Evolutionary conservation across 352 stramenopile species (phyloP), one percentile per base, ranked within the genome.

Genomic region (Phytopythium vexans): DNA sequence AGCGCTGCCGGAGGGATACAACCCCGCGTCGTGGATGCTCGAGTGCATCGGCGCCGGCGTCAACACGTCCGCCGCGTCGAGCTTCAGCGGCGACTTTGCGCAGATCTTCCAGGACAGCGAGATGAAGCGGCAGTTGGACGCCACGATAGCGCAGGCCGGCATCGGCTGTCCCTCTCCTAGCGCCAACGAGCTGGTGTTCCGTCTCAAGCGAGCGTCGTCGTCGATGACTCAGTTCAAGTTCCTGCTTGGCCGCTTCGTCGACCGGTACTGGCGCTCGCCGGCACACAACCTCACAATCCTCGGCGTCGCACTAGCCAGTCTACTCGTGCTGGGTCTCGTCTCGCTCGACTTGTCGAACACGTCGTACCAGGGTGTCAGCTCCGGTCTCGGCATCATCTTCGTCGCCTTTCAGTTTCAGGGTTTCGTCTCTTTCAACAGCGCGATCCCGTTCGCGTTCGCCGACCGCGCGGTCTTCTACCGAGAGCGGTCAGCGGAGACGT

Each of bases 391-490:
- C 16, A 70, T 92, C 6, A 80, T 94, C 21, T 96, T 91, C 62
- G 65, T 85, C 6, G 67, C 74, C 3, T 76, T 85, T 1, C 31
- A 88, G 43, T 96, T 96, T 49, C 72, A 77, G 42, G 70, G 64
- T 27, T 68, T 92, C 32, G 80, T 84, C 8, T 80, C 71, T 32
- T 81, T 94, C 41, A 72, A 84, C 27, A 79, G 66, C 1, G 74
- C 85, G 4, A 49, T 96, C 4, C 72, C 84, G 8, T 66, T 94
- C 15, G 74, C 92, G 33, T 57, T 80, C 47, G 59, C 74, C 33
- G 81, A 96, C 49, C 71, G 91, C 9, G 83, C 82, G 10, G 81
- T 88, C 3, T 98, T 82, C 52, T 97, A 97, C 71, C 69, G 88
- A 3, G 89, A 97, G 59, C 82, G 90, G 38, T 72, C 79, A 16